Percentiles rank a stretch among this genome's conserved stretches.
These are phyloP conservation scores for Neostapfia colusana DNA, from an alignment of 176 grass and related monocot genomes.

Conservation along the genomic window DNA sequence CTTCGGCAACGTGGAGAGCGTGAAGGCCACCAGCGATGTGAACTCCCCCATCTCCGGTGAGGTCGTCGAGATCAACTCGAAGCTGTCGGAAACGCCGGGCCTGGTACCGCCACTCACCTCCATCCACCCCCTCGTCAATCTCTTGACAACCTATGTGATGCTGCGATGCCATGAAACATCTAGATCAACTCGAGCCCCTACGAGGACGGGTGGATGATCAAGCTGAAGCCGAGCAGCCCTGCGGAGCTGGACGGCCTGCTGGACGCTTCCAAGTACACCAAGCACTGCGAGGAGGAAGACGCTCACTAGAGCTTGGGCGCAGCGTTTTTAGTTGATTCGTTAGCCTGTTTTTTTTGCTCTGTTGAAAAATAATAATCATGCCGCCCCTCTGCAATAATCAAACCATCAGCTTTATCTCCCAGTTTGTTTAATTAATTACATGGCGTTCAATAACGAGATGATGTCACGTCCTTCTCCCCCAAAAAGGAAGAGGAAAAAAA, in stretches of 20 bases:
- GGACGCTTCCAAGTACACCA: slow-evolving; percentile 74
- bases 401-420: not conserved
- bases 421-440: not conserved
- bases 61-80: slow-evolving; percentile 79
- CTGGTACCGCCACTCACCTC: slow-evolving; percentile 48
- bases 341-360: not conserved
- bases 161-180: not conserved
- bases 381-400: not conserved
- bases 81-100: slow-evolving; percentile 67
- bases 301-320: slow-evolving; percentile 52
- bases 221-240: slow-evolving; percentile 77
- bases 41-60: slow-evolving; percentile 90
- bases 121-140: too few relatives aligned
- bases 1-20: slow-evolving; percentile 95
- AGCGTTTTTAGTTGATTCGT: not conserved
- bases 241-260: slow-evolving; percentile 62
- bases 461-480: not conserved
- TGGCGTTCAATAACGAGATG: not conserved
- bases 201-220: slow-evolving; percentile 97
- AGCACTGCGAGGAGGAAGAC: slow-evolving; percentile 94
- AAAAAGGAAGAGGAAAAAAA: not conserved
- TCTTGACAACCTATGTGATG: not conserved
- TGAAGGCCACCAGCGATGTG: slow-evolving; percentile 93
- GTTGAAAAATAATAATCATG: not conserved
- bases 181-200: slow-evolving; percentile 94